phyloP scores from a whole-genome alignment of 805 yeast species.

The Saccharomycopsis javanensis region DNA sequence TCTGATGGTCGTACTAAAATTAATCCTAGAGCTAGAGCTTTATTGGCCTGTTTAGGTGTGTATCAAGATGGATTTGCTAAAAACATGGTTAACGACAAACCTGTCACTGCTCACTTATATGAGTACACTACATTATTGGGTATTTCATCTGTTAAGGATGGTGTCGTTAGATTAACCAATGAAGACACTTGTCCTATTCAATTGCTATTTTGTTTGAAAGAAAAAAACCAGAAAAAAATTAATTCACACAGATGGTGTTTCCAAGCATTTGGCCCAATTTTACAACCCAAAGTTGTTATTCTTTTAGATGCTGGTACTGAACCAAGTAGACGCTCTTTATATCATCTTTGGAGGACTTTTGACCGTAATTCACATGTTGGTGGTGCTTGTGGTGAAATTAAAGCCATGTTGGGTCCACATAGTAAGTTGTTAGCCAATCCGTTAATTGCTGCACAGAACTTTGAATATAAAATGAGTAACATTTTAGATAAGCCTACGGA shows the following conservation, averaged over 20 bases:
- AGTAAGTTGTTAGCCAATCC: constrained; percentile 61
- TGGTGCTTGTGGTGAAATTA: constrained; percentile 97
- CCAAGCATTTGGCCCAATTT: constrained; percentile 80
- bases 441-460: constrained; percentile 92
- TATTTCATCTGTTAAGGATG: constrained; percentile 60
- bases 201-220: constrained; percentile 81
- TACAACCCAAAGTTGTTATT: constrained; percentile 77
- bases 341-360: constrained; percentile 83
- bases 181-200: constrained; percentile 93
- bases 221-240: constrained; percentile 79
- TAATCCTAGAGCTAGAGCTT: constrained; percentile 66
- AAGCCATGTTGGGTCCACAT: constrained; percentile 66
- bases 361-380: constrained; percentile 71
- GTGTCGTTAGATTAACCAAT: constrained; percentile 71
- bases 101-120: constrained; percentile 80
- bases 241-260: constrained; percentile 97
- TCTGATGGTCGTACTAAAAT: constrained; percentile 88
- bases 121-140: constrained; percentile 93
- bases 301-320: constrained; percentile 91
- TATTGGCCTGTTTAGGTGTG: constrained; percentile 80
- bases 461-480: constrained; percentile 93
- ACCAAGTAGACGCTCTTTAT: constrained; percentile 77
- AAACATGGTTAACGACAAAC: constrained; percentile 74
- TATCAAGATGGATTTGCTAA: constrained; percentile 96
- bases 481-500: constrained; percentile 94